Percentiles rank a stretch among this genome's conserved stretches.
These are phyloP conservation scores for Ceratocystis eucalypticola DNA, from an alignment of 2,329 filamentous ascomycete species.

Conservation along the genomic window DNA sequence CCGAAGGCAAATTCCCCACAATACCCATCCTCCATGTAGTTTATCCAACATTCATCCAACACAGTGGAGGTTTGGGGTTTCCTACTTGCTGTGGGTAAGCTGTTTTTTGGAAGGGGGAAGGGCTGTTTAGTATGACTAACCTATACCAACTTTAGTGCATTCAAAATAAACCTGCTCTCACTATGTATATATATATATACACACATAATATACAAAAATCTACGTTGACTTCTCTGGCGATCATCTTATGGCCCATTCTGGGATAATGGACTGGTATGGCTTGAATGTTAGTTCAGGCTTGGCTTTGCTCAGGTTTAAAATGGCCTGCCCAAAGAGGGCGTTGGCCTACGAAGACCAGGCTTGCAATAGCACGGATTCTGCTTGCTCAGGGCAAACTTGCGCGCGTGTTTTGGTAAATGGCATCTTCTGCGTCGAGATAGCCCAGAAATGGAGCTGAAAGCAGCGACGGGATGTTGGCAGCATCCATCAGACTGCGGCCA, in stretches of 20 bases:
- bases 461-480: constrained; percentile 56
- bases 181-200: neutral
- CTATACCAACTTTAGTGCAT: neutral
- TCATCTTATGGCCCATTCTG: neutral
- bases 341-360: constrained; percentile 69
- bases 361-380: constrained; percentile 67
- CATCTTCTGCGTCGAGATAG: constrained; percentile 44
- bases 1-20: no score
- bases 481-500: constrained; percentile 52
- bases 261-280: constrained; percentile 32
- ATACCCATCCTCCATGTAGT: no score
- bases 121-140: neutral
- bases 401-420: constrained; percentile 62
- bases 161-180: neutral
- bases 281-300: constrained; percentile 50
- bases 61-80: neutral
- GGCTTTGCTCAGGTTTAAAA: constrained; percentile 1
- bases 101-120: neutral
- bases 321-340: constrained; percentile 65
- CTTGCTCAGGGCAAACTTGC: constrained; percentile 60
- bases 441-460: constrained; percentile 52
- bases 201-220: neutral
- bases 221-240: neutral
- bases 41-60: no score
- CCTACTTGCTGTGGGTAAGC: neutral